phyloP scores from a whole-genome alignment of 306 rosid genomes.

The Myrica gale region DNA sequence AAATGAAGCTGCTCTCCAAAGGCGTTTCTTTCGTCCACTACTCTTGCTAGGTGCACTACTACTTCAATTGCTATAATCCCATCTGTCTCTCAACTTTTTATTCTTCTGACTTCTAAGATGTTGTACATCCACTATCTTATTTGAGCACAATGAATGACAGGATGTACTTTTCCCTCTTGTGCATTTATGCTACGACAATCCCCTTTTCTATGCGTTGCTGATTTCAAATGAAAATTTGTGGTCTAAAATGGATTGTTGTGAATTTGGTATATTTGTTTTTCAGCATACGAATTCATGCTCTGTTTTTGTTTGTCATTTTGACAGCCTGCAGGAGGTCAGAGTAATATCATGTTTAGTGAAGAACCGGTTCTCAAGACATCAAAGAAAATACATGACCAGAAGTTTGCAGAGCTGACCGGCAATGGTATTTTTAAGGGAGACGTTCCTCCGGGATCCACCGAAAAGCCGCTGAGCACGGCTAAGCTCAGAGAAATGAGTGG shows the following conservation, averaged over 20 bases:
- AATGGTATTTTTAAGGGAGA: conserved; percentile 79
- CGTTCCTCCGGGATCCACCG: conserved; percentile 67
- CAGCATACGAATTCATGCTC: not conserved
- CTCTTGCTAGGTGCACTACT: not conserved
- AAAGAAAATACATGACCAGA: conserved; percentile 82
- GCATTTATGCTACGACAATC: not conserved
- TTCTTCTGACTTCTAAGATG: not conserved
- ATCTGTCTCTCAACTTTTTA: not conserved
- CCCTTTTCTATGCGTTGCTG: not conserved
- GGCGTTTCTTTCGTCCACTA: too few relatives aligned
- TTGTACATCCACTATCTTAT: not conserved
- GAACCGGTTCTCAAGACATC: conserved; percentile 64
- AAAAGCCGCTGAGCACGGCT: conserved; percentile 78
- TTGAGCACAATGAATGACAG: not conserved
- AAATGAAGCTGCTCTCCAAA: not conserved
- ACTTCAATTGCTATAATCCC: not conserved
- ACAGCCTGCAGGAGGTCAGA: conserved; percentile 97
- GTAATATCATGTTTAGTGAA: conserved; percentile 77
- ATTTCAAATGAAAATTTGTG: not conserved
- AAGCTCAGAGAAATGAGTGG: conserved; percentile 92
- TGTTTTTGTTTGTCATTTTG: not conserved
- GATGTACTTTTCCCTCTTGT: not conserved
- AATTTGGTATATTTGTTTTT: not conserved
- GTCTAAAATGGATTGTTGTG: not conserved
- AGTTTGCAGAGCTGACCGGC: conserved; percentile 84